Percentiles rank a stretch among this genome's conserved stretches.
Conservation (phyloP, 176 grass and related monocot genomes). For the Rhipidocladum racemiflorum region DNA sequence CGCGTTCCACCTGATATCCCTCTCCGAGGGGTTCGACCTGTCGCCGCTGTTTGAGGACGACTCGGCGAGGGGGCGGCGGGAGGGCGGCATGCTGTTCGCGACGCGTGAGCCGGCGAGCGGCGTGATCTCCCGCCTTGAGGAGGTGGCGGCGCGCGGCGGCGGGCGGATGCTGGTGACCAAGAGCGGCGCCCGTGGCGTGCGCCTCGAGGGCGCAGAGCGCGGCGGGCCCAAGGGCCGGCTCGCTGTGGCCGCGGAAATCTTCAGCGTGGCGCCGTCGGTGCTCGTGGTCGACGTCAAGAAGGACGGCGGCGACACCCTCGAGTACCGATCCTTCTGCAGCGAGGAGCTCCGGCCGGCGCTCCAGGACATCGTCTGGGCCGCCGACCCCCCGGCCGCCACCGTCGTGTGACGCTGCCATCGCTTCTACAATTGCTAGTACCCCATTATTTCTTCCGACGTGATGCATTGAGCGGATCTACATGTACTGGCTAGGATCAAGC, state of each 20-base stretch:
- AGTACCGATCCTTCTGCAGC: slow-evolving; percentile 85
- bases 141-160: slow-evolving; percentile 59
- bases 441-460: background rate
- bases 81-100: slow-evolving; percentile 62
- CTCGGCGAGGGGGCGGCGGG: slow-evolving; percentile 9
- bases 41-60: slow-evolving; percentile 79
- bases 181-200: slow-evolving; percentile 66
- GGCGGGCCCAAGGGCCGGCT: slow-evolving; percentile 75
- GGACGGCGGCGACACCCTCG: slow-evolving; percentile 67
- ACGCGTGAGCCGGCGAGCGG: slow-evolving; percentile 61
- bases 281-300: slow-evolving; percentile 95
- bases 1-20: slow-evolving; percentile 92
- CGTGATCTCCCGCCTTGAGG: slow-evolving; percentile 71
- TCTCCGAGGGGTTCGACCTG: slow-evolving; percentile 80
- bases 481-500: too few relatives aligned
- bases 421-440: background rate
- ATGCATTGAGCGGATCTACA: background rate
- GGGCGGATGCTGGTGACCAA: slow-evolving; percentile 66
- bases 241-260: slow-evolving; percentile 77
- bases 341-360: slow-evolving; percentile 84
- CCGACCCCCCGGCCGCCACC: slow-evolving; percentile 15
- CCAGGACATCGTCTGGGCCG: slow-evolving; percentile 59
- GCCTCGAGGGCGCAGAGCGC: slow-evolving; percentile 71
- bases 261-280: slow-evolving; percentile 66
- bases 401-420: slow-evolving; percentile 14